These are phyloP conservation scores for Euclidium syriacum DNA, from an alignment of 345 rosid species.

Conservation along the genomic window DNA sequence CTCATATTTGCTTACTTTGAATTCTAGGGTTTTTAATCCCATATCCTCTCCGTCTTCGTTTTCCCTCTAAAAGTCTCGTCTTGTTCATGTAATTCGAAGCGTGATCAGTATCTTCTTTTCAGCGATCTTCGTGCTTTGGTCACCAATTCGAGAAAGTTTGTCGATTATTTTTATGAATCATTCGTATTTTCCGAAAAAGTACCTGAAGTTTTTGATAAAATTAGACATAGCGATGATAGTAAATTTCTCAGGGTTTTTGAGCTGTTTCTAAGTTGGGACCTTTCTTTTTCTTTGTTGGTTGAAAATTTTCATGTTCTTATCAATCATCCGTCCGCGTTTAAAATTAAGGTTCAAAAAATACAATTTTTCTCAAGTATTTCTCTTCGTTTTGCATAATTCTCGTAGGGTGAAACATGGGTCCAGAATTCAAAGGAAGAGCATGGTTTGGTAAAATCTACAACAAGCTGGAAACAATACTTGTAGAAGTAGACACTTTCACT, in stretches of 20 bases:
- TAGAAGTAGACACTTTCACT: constrained; percentile 56
- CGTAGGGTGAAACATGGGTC: constrained; percentile 40
- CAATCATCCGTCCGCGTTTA: background rate
- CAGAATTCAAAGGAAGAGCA: constrained; percentile 39
- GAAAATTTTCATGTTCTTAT: background rate
- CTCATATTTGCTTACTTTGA: background rate
- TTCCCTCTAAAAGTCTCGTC: constrained; percentile 14
- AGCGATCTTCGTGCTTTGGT: constrained; percentile 7
- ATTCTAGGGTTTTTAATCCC: background rate
- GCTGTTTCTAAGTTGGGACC: constrained; percentile 4
- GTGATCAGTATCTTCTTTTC: background rate
- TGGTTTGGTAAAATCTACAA: constrained; percentile 67
- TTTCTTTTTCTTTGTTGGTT: background rate
- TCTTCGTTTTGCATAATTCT: background rate
- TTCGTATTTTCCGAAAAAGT: background rate
- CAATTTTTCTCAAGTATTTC: background rate
- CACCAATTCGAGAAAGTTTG: constrained; percentile 3
- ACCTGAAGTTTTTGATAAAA: background rate
- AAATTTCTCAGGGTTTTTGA: background rate
- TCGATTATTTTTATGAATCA: background rate
- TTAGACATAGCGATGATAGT: background rate
- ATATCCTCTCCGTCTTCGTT: background rate
- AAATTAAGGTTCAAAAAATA: background rate
- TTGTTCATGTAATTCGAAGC: background rate
- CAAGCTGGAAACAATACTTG: constrained; percentile 62